Base-by-base conservation (phyloP, 352 stramenopile species). In the Phytophthora ohioensis region DNA sequence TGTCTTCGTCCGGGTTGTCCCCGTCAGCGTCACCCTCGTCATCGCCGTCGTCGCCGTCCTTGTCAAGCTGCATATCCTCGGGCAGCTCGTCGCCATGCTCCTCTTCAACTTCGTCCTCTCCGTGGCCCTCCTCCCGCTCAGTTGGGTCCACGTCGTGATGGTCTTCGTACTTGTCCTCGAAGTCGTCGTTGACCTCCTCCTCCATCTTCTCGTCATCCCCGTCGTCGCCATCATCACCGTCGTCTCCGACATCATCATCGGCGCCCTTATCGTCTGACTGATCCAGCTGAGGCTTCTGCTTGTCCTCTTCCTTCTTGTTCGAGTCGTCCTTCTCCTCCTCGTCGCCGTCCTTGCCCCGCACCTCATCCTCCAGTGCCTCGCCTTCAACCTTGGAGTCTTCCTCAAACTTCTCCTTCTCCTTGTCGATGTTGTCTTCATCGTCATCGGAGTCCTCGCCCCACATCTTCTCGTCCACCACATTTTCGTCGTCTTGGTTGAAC, bases 391-490 rank as follows among this genome's bases (percentile, higher is more conserved):
- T 91, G 4, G 87, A 92, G 31, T 96, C 80, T 46, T 98, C 91
- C 64, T 96, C 89, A 63, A 97, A 96, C 64, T 99, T 98, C 54
- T 99, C 94, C 42, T 97, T 97, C 46, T 99, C 94, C 73, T 99
- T 95, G 83, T 99, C 97, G 54, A 99, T 97, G 17, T 94, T 84
- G n/a, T 98, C 88, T 27, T 98, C 89, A 38, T 98, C 87, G 67
- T 97, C 87, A 64, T 98, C 90, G 43, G 92, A 93, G 58, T 97
- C 89, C 36, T 97, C 88, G 13, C 90, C 96, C 98, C 98, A 99
- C 83, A 99, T 96, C 81, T 99, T 99, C 81, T 99, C 98, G 72
- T 99, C 98, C 32, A 99, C 97, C 15, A 99, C 97, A 65, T 99
- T 97, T 64, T 99, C 98, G 47, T 98, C 93, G 27, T 98, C 91